Evolutionary conservation across 371 early-diverging fungal species (phyloP).

Genomic region (Actinomucor elegans): DNA sequence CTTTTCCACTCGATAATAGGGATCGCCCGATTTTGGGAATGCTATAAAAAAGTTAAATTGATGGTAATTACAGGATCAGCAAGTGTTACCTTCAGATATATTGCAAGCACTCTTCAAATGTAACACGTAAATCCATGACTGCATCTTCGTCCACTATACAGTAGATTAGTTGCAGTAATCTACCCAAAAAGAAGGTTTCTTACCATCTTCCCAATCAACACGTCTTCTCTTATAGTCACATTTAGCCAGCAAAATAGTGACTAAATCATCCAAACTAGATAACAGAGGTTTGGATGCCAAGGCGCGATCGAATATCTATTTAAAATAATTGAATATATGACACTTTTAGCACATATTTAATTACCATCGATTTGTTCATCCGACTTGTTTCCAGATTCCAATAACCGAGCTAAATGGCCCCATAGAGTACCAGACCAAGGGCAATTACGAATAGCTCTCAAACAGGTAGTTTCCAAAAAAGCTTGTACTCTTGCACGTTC

Average conservation of each 20-base stretch:
- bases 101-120: slow-evolving; percentile 35
- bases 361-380: slow-evolving; percentile 29
- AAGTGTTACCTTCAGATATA: slow-evolving; percentile 35
- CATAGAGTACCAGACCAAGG: slow-evolving; percentile 70
- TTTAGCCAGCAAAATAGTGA: slow-evolving; percentile 34
- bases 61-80: slow-evolving; percentile 5
- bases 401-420: slow-evolving; percentile 43
- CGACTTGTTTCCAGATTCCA: slow-evolving; percentile 17
- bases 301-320: slow-evolving; percentile 40
- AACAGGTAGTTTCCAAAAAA: slow-evolving; percentile 25
- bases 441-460: slow-evolving; percentile 67
- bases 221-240: slow-evolving; percentile 40
- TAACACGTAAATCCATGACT: slow-evolving; percentile 26
- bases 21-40: slow-evolving; percentile 43
- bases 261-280: slow-evolving; percentile 46
- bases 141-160: slow-evolving; percentile 22
- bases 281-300: slow-evolving; percentile 24
- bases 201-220: slow-evolving; percentile 45
- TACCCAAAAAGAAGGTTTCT: neutral
- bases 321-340: neutral
- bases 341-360: too few relatives aligned
- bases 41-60: slow-evolving; percentile 20
- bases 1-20: slow-evolving; percentile 56
- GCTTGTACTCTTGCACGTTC: slow-evolving; percentile 28
- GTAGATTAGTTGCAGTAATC: neutral